phyloP scores from a whole-genome alignment of 2,329 filamentous ascomycete genomes.

The Camptophora hylomeconis region DNA sequence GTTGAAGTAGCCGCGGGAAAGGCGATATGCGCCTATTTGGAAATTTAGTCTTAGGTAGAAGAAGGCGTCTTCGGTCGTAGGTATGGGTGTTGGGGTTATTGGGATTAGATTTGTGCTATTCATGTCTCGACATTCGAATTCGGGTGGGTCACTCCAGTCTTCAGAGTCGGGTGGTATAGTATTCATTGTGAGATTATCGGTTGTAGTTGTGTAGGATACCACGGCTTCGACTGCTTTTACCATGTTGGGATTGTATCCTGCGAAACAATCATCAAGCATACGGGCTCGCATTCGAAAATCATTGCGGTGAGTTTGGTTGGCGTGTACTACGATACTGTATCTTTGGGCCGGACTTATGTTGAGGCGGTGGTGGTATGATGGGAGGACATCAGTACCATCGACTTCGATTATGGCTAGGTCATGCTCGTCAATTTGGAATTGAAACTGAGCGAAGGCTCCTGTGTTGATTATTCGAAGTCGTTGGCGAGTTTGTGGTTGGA shows the following conservation, averaged over 20 bases:
- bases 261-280: constrained; percentile 8
- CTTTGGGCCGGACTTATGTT: constrained; percentile 54
- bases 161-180: constrained; percentile 40
- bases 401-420: constrained; percentile 26
- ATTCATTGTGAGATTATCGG: constrained; percentile 31
- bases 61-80: constrained; percentile 35
- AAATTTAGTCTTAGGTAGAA: constrained; percentile 46
- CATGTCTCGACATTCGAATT: constrained; percentile 55
- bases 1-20: constrained; percentile 48
- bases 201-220: constrained; percentile 20
- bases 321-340: constrained; percentile 17
- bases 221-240: constrained; percentile 25
- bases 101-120: constrained; percentile 28
- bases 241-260: constrained; percentile 22
- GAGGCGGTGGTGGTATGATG: constrained; percentile 43
- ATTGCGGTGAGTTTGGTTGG: constrained; percentile 7
- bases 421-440: constrained; percentile 34
- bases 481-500: too few species aligned
- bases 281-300: constrained; percentile 22
- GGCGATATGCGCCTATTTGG: constrained; percentile 45
- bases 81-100: constrained; percentile 29
- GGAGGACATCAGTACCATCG: constrained; percentile 22
- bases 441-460: constrained; percentile 51
- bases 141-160: constrained; percentile 28
- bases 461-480: constrained; percentile 61